Percentiles rank a stretch among this genome's conserved stretches.
These are phyloP conservation scores for Ganoderma meredithae DNA, from an alignment of 1,284 basidiomycete genomes.

Conservation along the genomic window DNA sequence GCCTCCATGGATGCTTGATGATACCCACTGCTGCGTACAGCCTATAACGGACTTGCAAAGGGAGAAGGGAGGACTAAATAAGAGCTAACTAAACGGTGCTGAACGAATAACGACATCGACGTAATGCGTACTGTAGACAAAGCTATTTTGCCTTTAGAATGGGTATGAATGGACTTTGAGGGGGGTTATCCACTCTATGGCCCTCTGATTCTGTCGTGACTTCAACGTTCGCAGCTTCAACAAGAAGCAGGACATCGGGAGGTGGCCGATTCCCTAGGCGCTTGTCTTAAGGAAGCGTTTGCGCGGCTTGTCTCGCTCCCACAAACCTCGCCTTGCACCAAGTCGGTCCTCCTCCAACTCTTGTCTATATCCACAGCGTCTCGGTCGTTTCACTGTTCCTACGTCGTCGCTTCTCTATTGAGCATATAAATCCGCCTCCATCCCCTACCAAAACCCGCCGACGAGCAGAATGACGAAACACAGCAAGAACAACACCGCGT, in stretches of 20 bases:
- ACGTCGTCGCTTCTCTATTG: neutral
- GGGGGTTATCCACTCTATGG: too few relatives aligned
- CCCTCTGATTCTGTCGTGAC: neutral
- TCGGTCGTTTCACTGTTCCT: neutral
- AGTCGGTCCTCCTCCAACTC: neutral
- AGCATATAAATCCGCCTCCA: neutral
- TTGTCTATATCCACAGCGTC: neutral
- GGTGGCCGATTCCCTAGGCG: neutral
- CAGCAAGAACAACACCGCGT: slow-evolving; percentile 89
- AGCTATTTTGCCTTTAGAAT: too few relatives aligned
- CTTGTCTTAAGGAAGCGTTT: neutral
- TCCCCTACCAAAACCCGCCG: neutral
- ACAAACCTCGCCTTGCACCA: neutral
- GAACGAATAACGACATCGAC: neutral
- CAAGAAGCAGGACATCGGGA: too few relatives aligned
- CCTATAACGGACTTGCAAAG: neutral
- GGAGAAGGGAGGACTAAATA: neutral
- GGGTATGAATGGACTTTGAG: too few relatives aligned
- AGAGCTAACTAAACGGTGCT: neutral
- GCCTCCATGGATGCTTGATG: neutral
- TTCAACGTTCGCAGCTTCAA: too few relatives aligned
- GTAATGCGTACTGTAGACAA: slow-evolving; percentile 15
- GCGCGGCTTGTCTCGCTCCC: neutral
- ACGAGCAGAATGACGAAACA: slow-evolving; percentile 77
- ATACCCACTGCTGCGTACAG: neutral